phyloP scores from a whole-genome alignment of 441 rosid genomes.

The Metrosideros polymorpha region DNA sequence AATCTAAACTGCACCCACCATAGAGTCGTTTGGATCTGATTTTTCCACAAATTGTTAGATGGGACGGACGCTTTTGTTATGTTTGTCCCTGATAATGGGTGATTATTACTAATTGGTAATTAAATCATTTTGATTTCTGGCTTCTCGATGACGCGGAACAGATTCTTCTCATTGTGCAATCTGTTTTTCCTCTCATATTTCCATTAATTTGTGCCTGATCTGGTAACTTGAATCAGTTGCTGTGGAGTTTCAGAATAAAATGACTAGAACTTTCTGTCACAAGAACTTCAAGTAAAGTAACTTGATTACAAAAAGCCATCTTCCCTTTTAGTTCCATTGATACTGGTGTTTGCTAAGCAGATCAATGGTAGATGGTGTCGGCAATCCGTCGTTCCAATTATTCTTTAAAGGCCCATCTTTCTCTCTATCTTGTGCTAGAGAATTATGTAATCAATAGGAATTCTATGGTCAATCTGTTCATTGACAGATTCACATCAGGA shows the following conservation, averaged over 20 bases:
- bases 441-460: neutral
- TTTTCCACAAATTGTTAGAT: neutral
- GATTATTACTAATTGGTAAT: neutral
- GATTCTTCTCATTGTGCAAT: neutral
- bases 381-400: neutral
- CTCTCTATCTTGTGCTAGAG: neutral
- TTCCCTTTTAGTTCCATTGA: neutral
- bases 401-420: neutral
- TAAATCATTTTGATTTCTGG: neutral
- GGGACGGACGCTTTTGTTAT: neutral
- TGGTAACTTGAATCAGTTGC: neutral
- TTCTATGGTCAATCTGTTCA: neutral
- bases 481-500: neutral
- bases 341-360: neutral
- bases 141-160: neutral
- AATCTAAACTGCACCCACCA: slow-evolving; percentile 1
- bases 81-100: neutral
- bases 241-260: neutral
- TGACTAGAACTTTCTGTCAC: neutral
- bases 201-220: neutral
- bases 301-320: neutral
- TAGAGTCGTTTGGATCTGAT: neutral
- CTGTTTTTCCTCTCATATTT: neutral
- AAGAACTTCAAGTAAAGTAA: neutral
- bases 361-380: neutral